phyloP scores from a whole-genome alignment of 192 early-diverging fungal genomes.

The Backusella tarrabulga region DNA sequence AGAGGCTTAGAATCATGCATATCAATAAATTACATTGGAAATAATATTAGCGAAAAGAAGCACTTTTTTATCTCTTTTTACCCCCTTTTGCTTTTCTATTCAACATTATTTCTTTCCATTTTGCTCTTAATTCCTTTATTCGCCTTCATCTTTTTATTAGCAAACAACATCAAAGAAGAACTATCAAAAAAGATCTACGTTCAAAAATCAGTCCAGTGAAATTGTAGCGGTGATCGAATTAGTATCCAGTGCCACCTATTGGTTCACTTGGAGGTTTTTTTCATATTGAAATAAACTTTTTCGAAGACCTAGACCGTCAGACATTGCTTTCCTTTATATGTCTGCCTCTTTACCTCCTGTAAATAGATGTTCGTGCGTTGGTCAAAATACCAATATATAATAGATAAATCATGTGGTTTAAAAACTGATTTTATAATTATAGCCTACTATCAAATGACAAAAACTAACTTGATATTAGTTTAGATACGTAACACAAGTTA shows the following conservation, averaged over 20 bases:
- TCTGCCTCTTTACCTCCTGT: neutral
- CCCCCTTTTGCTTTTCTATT: neutral
- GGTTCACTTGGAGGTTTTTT: neutral
- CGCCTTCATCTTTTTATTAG: neutral
- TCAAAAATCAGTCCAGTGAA: neutral
- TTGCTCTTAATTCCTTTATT: neutral
- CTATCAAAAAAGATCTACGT: neutral
- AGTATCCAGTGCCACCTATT: neutral
- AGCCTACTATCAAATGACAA: neutral
- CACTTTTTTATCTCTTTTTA: neutral
- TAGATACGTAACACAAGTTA: neutral
- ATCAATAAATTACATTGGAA: neutral
- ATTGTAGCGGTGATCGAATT: neutral
- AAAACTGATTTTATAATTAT: neutral
- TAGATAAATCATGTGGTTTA: neutral
- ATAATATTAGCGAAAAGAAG: neutral
- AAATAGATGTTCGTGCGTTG: neutral
- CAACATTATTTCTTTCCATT: neutral
- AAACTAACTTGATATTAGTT: neutral
- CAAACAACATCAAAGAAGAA: neutral
- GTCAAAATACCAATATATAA: neutral
- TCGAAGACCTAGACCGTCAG: neutral
- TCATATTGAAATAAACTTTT: neutral
- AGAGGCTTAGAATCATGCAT: constrained; percentile 6
- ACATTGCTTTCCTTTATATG: neutral